Conservation (phyloP, 345 rosid genomes). For the Citrus sinensis region DVS_A1.0 CM039162.1:21059501-21060000, state of each 20-base stretch:
- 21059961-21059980: constrained; percentile 59
- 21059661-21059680: constrained; percentile 94
- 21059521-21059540: constrained; percentile 89
- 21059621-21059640: constrained; percentile 82
- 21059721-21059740: constrained; percentile 86
- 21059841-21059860: constrained; percentile 42
- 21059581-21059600: constrained; percentile 95
- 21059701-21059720: constrained; percentile 87
- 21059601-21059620: constrained; percentile 90
- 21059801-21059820: constrained; percentile 83
- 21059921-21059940: constrained; percentile 97
- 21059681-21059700: constrained; percentile 85
- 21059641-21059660: constrained; percentile 90
- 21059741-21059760: constrained; percentile 85
- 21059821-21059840: constrained; percentile 49
- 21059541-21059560: constrained; percentile 67
- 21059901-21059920: constrained; percentile 64
- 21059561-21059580: constrained; percentile 75
- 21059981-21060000: constrained; percentile 21
- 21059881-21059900: constrained; percentile 58
- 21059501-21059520: constrained; percentile 87
- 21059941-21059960: constrained; percentile 91
- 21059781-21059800: constrained; percentile 72
- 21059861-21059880: constrained; percentile 46
- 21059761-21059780: constrained; percentile 82